Percentiles rank a stretch among this genome's conserved stretches.
phyloP scores from a whole-genome alignment of 257 asterid species.

The Gentiana dahurica region DNA sequence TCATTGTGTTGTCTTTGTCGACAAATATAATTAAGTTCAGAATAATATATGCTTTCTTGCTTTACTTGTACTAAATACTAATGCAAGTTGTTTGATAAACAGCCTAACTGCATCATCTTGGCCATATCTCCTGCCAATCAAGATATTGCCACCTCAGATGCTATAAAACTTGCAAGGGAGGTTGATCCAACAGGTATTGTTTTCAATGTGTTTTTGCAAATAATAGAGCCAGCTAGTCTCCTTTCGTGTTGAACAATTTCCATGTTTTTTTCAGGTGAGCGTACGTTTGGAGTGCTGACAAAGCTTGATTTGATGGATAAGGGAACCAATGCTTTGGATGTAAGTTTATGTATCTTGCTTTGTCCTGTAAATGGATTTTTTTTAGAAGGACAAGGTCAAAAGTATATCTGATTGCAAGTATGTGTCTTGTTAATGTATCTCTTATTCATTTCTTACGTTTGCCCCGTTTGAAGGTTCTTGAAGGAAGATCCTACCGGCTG shows the following conservation, averaged over 20 bases:
- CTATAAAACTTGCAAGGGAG: slow-evolving; percentile 80
- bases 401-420: too few relatives aligned
- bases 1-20: too few relatives aligned
- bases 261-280: slow-evolving; percentile 52
- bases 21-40: too few relatives aligned
- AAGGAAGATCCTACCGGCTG: slow-evolving; percentile 81
- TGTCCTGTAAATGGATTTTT: neutral
- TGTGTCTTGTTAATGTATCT: too few relatives aligned
- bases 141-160: slow-evolving; percentile 97
- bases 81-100: slow-evolving; percentile 4
- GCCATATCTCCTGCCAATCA: slow-evolving; percentile 97
- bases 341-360: slow-evolving; percentile 22
- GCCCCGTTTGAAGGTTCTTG: slow-evolving; percentile 32
- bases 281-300: slow-evolving; percentile 91
- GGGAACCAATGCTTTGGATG: slow-evolving; percentile 91
- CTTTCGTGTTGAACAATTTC: neutral
- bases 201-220: neutral
- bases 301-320: slow-evolving; percentile 93
- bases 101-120: slow-evolving; percentile 87
- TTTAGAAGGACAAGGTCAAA: too few relatives aligned
- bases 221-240: too few relatives aligned
- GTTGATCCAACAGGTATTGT: slow-evolving; percentile 75
- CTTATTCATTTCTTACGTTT: too few relatives aligned
- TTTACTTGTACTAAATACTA: neutral
- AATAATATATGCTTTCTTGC: too few relatives aligned